A percentile compares a stretch with the other conserved stretches of the same genome.
Conservation (phyloP, 2,329 filamentous ascomycete species). For the Epichloe sp. region DNA sequence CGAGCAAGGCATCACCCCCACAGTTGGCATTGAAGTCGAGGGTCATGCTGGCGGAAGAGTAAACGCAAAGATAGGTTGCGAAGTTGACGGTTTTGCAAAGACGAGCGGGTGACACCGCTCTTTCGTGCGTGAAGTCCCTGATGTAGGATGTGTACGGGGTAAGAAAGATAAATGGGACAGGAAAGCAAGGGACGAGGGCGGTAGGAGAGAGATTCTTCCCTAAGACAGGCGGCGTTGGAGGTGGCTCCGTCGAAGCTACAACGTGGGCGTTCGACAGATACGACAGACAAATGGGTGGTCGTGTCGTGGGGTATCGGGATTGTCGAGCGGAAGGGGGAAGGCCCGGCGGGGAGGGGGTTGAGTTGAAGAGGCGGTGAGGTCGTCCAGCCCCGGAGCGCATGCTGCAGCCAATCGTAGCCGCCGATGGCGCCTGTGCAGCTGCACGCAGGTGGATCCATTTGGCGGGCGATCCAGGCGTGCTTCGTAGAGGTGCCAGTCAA, state of each 20-base stretch:
- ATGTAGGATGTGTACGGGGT: constrained; percentile 15
- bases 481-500: background rate
- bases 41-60: constrained; percentile 32
- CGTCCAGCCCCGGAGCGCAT: constrained; percentile 20
- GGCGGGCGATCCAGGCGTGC: constrained; percentile 13
- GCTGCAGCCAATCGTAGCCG: constrained; percentile 21
- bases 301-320: constrained; percentile 3
- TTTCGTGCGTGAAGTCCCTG: constrained; percentile 25
- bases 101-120: constrained; percentile 30
- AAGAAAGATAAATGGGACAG: background rate
- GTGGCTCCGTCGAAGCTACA: constrained; percentile 1
- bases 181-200: background rate
- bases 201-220: background rate
- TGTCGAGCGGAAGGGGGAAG: constrained; percentile 6
- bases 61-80: constrained; percentile 18
- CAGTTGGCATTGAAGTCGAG: constrained; percentile 46
- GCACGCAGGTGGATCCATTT: constrained; percentile 13
- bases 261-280: constrained; percentile 1
- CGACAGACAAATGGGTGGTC: background rate
- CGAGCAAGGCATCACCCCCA: constrained; percentile 45
- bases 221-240: constrained; percentile 5
- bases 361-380: constrained; percentile 27
- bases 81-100: constrained; percentile 23
- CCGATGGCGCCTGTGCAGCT: constrained; percentile 18
- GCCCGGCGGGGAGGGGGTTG: constrained; percentile 12